Evolutionary conservation across 1,139 yeast genomes (phyloP), one percentile per base, ranked within the genome.

Genomic region (Saccharomyces hybrid): DNA sequence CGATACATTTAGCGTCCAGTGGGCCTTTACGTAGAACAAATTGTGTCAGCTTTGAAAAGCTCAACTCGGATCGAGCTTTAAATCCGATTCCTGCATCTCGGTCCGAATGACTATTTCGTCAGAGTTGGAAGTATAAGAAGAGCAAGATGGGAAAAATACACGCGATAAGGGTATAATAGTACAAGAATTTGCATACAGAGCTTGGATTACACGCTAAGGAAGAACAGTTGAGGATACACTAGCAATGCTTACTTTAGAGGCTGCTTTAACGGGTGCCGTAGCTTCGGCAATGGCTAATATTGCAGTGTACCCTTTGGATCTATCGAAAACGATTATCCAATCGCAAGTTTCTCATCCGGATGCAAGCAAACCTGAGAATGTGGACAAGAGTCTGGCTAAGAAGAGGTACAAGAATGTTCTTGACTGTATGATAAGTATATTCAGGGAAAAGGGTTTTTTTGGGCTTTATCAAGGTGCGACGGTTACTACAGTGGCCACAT

Each of bases 231-330:
- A 16, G 44, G 19, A 19, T 11, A 16, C 12, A 11, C 19, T 9
- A 38, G 21, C n/a, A 8, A 69, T 73, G 68, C 65, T 82, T 4
- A 82, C 84, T 28, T 64, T 81, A 42, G 95, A 88, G 60, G 84
- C 84, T 67, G 96, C 96, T 0, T 79, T 88, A 19, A 84, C 89
- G 51, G 96, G 96, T 1, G 90, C 96, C 0, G 77, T 85, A 55
- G 95, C 96, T 6, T 88, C 96, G 3, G 86, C 84, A 48, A 71
- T 87, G 55, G 96, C 96, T 48, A 88, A 86, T 69, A 76, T 89
- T n/a, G 75, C 83, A 49, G 88, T 86, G 2, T 87, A 84, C 63
- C 95, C 95, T 0, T 71, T 87, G 53, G 93, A 86, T 66, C 74
- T 86, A 57, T 78, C 86, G 58, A 86, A 86, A 67, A 86, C 91